Base-by-base conservation (phyloP, 441 rosid species). In the Pelargonium fulgidum region DNA sequence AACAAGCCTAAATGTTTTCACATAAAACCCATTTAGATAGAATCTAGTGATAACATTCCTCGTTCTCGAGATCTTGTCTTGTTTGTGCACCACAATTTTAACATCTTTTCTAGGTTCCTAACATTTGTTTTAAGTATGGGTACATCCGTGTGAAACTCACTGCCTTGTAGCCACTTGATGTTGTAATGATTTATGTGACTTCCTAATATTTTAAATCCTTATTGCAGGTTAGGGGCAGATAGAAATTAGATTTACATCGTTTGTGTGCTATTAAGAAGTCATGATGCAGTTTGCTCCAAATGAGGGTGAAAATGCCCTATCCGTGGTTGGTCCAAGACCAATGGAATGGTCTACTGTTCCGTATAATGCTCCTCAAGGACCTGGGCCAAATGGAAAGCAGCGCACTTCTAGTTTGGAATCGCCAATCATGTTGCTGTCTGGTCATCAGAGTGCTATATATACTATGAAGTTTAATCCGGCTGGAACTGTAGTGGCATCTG, bases 381-480 rank as follows among this genome's bases (percentile, higher is more conserved):
- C 86, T 52, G 93, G 84, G 24, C 75, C 83, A 48, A 82, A 73
- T 62, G 89, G 85, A 36, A 89, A 85, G 66, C 84, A 81, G 67
- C 82, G 93, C 1, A 86, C 87, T 4, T 91, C 98, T 2, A 89
- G 96, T 74, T 79, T 93, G 77, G 94, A 91, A 79, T 87, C 97
- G 17, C 93, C 97, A 3, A 91, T 93, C 61, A 93, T 91, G 98
- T 76, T 93, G 64, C 82, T 93, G 24, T 59, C 84, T 13, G 98
- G 98, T 56, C 98, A 93, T 77, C 91, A 80, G 29, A 91, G 98
- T 50, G 86, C 96, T 52, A 59, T 91, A 12, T 93, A 91, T 63
- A 89, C 98, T 41, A 73, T 93, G 90, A 93, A 93, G 81, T 87
- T 93, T 75, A 93, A 93, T 66, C 96, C 96, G 41, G 70, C 89